These are phyloP conservation scores for Candida wancherniae DNA, from an alignment of 805 yeast species.

Conservation along the genomic window DNA sequence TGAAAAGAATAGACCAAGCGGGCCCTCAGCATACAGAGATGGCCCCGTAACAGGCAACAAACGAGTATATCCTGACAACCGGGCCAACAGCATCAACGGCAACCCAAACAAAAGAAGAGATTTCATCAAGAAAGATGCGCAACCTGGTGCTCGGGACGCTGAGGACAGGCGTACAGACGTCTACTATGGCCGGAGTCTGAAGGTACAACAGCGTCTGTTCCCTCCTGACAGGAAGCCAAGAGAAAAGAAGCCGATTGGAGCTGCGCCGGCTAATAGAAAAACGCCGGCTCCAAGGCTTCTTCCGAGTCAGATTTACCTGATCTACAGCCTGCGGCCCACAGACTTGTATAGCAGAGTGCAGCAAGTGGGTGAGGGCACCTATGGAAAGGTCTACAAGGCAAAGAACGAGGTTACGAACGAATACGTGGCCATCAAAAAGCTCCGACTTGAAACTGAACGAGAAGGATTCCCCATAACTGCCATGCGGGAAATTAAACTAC, in stretches of 20 bases:
- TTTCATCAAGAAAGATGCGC: constrained; percentile 2
- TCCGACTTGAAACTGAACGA: constrained; percentile 79
- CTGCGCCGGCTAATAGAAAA: constrained; percentile 2
- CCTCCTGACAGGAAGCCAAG: constrained; percentile 4
- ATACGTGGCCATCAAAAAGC: constrained; percentile 79
- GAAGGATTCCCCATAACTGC: constrained; percentile 98
- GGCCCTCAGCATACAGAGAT: constrained; percentile 13
- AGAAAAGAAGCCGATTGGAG: constrained; percentile 1
- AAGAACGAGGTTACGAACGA: constrained; percentile 61
- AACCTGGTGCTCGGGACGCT: constrained; percentile 1
- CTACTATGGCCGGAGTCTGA: constrained; percentile 1
- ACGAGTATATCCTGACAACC: constrained; percentile 7
- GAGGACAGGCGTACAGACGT: constrained; percentile 2
- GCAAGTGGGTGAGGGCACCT: constrained; percentile 99
- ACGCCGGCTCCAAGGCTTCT: constrained; percentile 13
- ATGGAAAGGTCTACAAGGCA: constrained; percentile 94
- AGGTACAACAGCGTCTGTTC: no score
- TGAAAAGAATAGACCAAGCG: constrained; percentile 11
- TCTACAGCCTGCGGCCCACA: constrained; percentile 23
- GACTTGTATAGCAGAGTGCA: constrained; percentile 62
- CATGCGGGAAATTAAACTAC: constrained; percentile 78
- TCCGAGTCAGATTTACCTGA: constrained; percentile 30
- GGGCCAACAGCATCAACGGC: neutral
- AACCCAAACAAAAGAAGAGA: constrained; percentile 10
- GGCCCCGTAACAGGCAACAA: constrained; percentile 1